Base-by-base conservation (phyloP, 1,284 basidiomycete species). In the Trichosporon faecale region DNA sequence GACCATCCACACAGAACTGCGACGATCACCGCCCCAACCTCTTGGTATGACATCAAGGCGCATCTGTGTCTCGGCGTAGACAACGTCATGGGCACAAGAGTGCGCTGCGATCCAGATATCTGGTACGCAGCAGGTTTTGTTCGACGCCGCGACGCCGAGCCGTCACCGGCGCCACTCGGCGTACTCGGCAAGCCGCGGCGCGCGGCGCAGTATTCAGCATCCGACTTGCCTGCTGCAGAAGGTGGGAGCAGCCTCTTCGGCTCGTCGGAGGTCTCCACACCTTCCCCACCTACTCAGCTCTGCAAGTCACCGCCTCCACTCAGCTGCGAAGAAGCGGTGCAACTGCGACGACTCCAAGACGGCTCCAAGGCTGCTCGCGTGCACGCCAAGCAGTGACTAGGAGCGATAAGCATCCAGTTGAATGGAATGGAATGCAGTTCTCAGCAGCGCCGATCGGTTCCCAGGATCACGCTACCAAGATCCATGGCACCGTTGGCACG, bases 401-500 rank as follows among this genome's bases (percentile, higher is more conserved):
- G 5, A 33, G 33, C 33, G 37, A 40, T 40, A 14, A 44, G 40
- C 40, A 44, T 18, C n/a, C 5, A n/a, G n/a, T n/a, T n/a, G n/a
- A 33, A 33, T 33, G 33, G 33, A 44, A 44, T 14, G 16, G 40
- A 44, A 44, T 9, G 16, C 40, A 6, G 40, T 44, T 44, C 40
- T 12, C 40, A 44, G 40, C 40, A n/a, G 18, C 18, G 40, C 16
- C 16, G 18, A 44, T n/a, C 40, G 40, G 40, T 44, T 44, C 40
- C 40, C 40, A 44, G n/a, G 40, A 44, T 44, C 40, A 44, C 40
- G 16, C 40, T 18, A 4, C 40, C 40, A 44, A 44, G 40, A 44
- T 44, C 40, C 16, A 44, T 44, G 40, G 40, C n/a, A 70, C 75
- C 72, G 55, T 9, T 33, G 4, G 9, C n/a, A n/a, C n/a, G n/a